Conservation (phyloP, 306 rosid species). For the Rubus parviflorus region DNA sequence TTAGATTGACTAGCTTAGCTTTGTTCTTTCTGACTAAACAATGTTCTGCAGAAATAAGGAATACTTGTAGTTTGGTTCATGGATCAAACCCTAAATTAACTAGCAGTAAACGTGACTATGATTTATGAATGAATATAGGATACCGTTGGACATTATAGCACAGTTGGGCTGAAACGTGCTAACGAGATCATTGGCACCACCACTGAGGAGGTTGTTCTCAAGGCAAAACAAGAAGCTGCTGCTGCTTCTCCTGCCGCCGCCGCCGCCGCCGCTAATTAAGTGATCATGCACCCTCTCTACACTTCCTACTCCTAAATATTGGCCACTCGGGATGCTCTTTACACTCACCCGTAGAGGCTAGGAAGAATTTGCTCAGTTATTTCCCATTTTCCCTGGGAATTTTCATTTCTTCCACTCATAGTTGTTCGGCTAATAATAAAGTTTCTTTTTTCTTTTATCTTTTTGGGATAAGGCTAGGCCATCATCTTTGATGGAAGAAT, state of each 20-base stretch:
- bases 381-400: neutral
- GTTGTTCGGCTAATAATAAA: neutral
- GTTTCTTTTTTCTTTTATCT: neutral
- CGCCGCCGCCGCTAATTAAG: too few species aligned
- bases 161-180: slow-evolving; percentile 82
- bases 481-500: neutral
- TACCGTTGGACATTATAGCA: slow-evolving; percentile 70
- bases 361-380: neutral
- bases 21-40: neutral
- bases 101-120: neutral
- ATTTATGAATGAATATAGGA: slow-evolving; percentile 51
- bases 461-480: neutral
- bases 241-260: neutral
- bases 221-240: slow-evolving; percentile 49
- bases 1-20: neutral
- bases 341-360: neutral
- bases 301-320: neutral
- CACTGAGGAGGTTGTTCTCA: slow-evolving; percentile 86
- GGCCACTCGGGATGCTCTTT: neutral
- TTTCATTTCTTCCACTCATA: neutral
- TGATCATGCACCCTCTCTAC: neutral
- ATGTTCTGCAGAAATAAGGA: neutral
- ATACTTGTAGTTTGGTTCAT: neutral
- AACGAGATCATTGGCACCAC: slow-evolving; percentile 92
- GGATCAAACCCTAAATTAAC: neutral